Evolutionary conservation across 345 rosid species (phyloP).

Genomic region (Salix udensis): DNA sequence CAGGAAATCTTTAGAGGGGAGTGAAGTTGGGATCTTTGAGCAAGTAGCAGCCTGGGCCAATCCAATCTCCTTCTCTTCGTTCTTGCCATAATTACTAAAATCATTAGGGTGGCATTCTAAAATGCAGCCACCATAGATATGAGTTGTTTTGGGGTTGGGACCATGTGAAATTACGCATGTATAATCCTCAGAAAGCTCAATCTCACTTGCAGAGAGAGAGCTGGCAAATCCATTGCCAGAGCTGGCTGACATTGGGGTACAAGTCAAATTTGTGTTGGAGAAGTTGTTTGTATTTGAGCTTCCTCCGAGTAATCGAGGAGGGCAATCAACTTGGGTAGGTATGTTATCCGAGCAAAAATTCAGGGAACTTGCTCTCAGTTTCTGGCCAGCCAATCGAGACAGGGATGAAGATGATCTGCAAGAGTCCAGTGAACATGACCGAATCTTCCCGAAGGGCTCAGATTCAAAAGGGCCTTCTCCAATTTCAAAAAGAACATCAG

Average conservation of each 20-base stretch:
- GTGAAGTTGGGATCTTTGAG: constrained; percentile 12
- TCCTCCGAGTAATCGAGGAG: constrained; percentile 28
- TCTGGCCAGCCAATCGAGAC: constrained; percentile 20
- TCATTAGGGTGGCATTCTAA: constrained; percentile 50
- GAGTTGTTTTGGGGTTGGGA: constrained; percentile 78
- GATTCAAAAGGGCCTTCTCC: constrained; percentile 39
- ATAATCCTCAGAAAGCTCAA: constrained; percentile 91
- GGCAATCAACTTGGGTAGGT: constrained; percentile 17
- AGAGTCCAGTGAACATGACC: constrained; percentile 46
- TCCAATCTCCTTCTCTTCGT: constrained; percentile 17
- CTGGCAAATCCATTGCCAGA: constrained; percentile 24
- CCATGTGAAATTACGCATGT: constrained; percentile 79
- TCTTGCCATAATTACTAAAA: constrained; percentile 16
- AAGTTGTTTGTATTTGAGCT: constrained; percentile 11
- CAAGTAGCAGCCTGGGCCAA: constrained; percentile 9
- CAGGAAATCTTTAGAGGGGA: constrained; percentile 47
- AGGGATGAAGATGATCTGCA: constrained; percentile 32
- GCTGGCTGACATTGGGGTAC: constrained; percentile 14
- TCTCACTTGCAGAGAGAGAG: constrained; percentile 52
- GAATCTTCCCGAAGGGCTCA: constrained; percentile 40
- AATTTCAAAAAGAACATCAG: constrained; percentile 64
- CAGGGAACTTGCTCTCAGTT: constrained; percentile 16
- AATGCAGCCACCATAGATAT: constrained; percentile 70
- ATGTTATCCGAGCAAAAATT: constrained; percentile 20
- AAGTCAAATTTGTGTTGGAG: constrained; percentile 13